phyloP scores from a whole-genome alignment of 2,329 filamentous ascomycete species.

The Cercospora brassicicola region DNA sequence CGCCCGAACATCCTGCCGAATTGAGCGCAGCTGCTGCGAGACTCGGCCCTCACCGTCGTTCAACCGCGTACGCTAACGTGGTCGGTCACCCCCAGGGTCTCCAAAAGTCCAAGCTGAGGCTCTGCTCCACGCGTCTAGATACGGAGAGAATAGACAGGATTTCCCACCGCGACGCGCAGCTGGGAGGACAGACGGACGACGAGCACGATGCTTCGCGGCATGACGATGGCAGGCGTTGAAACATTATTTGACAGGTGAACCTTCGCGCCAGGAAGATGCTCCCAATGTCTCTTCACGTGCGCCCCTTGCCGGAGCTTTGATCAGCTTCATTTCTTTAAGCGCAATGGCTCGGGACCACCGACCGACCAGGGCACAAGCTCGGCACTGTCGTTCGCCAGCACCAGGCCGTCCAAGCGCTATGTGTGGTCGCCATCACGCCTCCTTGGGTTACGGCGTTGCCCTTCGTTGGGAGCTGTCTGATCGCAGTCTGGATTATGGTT shows the following conservation, averaged over 20 bases:
- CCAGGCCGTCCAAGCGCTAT: conserved; percentile 20
- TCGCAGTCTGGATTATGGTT: conserved; percentile 14
- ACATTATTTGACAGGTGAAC: background rate
- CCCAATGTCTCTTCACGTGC: conserved; percentile 16
- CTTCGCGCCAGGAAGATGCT: background rate
- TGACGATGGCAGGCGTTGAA: background rate
- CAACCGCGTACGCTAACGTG: background rate
- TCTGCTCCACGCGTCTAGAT: background rate
- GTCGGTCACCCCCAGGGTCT: background rate
- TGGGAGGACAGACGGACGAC: background rate
- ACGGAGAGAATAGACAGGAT: background rate
- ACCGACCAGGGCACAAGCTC: conserved; percentile 20
- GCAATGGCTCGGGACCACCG: conserved; percentile 28
- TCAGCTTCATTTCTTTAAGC: conserved; percentile 34
- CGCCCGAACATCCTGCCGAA: background rate
- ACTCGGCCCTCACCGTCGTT: conserved; percentile 12
- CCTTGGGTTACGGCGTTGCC: conserved; percentile 14
- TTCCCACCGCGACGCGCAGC: background rate
- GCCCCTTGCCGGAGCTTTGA: conserved; percentile 28
- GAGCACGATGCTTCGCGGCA: background rate
- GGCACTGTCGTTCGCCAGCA: conserved; percentile 10
- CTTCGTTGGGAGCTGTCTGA: conserved; percentile 18
- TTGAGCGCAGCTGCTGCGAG: background rate
- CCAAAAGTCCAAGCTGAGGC: background rate
- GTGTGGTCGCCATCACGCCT: conserved; percentile 15